Conservation (phyloP, 2,329 filamentous ascomycete genomes). For the Biscogniauxia marginata region DNA sequence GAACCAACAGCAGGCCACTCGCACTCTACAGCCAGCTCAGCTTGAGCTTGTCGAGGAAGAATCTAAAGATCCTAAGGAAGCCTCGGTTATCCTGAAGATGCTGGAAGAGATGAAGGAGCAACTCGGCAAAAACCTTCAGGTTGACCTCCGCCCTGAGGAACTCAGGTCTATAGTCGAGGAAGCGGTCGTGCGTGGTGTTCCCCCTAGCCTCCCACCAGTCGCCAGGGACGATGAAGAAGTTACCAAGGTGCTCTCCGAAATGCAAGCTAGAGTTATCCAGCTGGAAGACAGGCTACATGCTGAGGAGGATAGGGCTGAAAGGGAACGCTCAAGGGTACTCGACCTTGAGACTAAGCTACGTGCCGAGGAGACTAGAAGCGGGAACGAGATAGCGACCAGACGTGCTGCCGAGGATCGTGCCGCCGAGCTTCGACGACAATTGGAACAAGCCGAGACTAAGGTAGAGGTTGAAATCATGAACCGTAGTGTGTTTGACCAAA, state of each 20-base stretch:
- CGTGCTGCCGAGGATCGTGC: conserved; percentile 53
- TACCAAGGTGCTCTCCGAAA: conserved; percentile 53
- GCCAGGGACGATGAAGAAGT: conserved; percentile 50
- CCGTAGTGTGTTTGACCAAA: conserved; percentile 56
- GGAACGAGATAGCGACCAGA: conserved; percentile 48
- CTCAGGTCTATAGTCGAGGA: conserved; percentile 64
- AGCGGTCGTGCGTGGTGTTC: conserved; percentile 57
- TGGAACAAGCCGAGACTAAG: conserved; percentile 57
- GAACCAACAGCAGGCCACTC: conserved; percentile 50
- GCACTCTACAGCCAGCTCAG: conserved; percentile 31
- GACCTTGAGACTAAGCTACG: conserved; percentile 59
- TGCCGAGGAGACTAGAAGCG: conserved; percentile 46
- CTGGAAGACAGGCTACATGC: conserved; percentile 28
- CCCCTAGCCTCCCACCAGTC: conserved; percentile 45
- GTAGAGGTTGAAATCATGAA: conserved; percentile 62
- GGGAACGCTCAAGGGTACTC: conserved; percentile 45
- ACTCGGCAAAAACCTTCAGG: conserved; percentile 43
- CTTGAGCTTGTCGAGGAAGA: conserved; percentile 25
- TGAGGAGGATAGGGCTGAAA: conserved; percentile 26
- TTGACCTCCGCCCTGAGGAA: conserved; percentile 49
- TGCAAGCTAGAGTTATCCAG: conserved; percentile 55
- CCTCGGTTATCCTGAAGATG: conserved; percentile 61
- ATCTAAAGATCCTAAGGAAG: conserved; percentile 33
- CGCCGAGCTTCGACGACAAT: conserved; percentile 52
- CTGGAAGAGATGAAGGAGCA: conserved; percentile 63